phyloP scores from a whole-genome alignment of 1,284 basidiomycete species.

The Hypsizygus ulmarius region DNA sequence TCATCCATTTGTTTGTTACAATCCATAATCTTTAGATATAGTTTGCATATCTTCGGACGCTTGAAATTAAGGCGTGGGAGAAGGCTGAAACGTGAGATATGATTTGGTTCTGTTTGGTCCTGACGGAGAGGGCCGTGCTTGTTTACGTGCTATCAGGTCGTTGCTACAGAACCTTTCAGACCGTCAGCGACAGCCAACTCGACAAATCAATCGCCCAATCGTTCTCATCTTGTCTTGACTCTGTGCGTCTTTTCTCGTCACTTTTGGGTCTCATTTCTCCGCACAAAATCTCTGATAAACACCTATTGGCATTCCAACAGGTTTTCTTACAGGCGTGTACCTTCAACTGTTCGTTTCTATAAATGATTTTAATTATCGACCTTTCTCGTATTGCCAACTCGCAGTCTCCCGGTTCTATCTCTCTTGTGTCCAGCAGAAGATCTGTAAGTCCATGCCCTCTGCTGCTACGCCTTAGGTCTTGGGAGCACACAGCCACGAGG shows the following conservation, averaged over 20 bases:
- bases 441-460: constrained; percentile 25
- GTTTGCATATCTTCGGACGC: no score
- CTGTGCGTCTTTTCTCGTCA: constrained; percentile 16
- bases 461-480: constrained; percentile 10
- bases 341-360: constrained; percentile 23
- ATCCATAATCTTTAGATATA: no score
- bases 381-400: constrained; percentile 20
- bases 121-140: constrained; percentile 31
- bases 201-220: constrained; percentile 16
- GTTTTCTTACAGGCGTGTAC: constrained; percentile 24
- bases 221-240: constrained; percentile 16
- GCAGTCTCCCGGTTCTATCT: constrained; percentile 14
- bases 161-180: constrained; percentile 38
- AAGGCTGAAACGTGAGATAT: constrained; percentile 24
- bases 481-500: constrained; percentile 36
- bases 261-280: background rate
- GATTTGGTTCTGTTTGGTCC: constrained; percentile 30
- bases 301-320: constrained; percentile 6
- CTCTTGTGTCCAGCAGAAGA: constrained; percentile 18
- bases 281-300: constrained; percentile 1
- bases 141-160: constrained; percentile 36
- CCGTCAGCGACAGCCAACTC: constrained; percentile 37
- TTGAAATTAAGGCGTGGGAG: constrained; percentile 16
- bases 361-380: constrained; percentile 29
- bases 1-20: background rate